Evolutionary conservation across 495 filamentous ascomycete species (phyloP).

Genomic region (Daldinia concentrica): DNA sequence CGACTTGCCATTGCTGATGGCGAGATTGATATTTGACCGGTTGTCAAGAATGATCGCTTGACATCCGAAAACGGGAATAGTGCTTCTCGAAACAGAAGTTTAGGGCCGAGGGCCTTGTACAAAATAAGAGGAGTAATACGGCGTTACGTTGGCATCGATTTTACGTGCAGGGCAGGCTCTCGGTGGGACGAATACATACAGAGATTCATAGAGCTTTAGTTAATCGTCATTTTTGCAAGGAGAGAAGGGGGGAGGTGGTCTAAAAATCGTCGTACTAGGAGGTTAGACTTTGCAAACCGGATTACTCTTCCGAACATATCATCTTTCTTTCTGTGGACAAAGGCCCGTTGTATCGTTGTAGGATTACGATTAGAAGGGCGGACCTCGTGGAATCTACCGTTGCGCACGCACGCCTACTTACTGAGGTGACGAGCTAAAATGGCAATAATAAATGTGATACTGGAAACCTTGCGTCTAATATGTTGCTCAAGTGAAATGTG

Average conservation of each 20-base stretch:
- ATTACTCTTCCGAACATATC: slow-evolving; percentile 15
- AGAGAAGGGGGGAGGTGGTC: slow-evolving; percentile 7
- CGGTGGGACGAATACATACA: slow-evolving; percentile 19
- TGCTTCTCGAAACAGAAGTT: slow-evolving; percentile 7
- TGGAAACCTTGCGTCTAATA: background rate
- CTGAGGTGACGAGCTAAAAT: slow-evolving; percentile 5
- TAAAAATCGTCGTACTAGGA: slow-evolving; percentile 18
- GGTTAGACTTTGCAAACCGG: slow-evolving; percentile 27
- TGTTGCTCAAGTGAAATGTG: background rate
- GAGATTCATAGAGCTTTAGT: slow-evolving; percentile 34
- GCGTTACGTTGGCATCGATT: slow-evolving; percentile 33
- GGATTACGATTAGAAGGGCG: slow-evolving; percentile 34
- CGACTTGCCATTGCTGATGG: slow-evolving; percentile 88
- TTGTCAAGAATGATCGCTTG: background rate
- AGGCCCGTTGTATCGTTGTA: slow-evolving; percentile 21
- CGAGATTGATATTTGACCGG: slow-evolving; percentile 56
- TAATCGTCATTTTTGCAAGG: slow-evolving; percentile 32
- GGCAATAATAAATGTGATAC: background rate
- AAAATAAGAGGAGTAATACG: slow-evolving; percentile 30
- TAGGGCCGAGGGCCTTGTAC: slow-evolving; percentile 25
- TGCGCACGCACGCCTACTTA: slow-evolving; percentile 18
- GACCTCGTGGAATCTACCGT: slow-evolving; percentile 13
- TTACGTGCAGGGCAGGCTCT: slow-evolving; percentile 18
- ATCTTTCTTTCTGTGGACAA: slow-evolving; percentile 7
- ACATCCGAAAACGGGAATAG: background rate